Evolutionary conservation across 2,329 filamentous ascomycete species (phyloP).

Genomic region (Stagonosporopsis vannaccii): DNA sequence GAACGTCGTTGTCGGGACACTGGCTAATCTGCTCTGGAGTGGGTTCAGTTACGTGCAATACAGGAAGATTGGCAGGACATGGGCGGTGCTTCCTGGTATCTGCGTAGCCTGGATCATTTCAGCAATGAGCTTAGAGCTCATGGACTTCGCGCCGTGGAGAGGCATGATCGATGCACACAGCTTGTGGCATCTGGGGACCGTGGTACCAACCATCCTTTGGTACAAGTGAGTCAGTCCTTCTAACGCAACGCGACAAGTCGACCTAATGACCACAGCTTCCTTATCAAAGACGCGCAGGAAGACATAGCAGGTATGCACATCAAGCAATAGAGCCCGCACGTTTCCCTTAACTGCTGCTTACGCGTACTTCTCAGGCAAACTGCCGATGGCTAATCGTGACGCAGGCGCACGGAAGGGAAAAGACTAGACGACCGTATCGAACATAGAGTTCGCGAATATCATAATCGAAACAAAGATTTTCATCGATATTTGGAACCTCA

Average conservation of each 20-base stretch:
- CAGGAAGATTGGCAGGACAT: constrained; percentile 71
- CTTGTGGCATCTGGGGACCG: constrained; percentile 94
- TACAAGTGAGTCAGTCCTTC: constrained; percentile 76
- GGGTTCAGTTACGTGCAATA: constrained; percentile 82
- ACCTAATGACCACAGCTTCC: constrained; percentile 66
- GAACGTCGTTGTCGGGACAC: constrained; percentile 81
- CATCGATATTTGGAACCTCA: background rate
- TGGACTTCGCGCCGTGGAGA: constrained; percentile 88
- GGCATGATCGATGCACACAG: constrained; percentile 91
- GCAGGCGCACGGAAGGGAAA: constrained; percentile 23
- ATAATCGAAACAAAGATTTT: background rate
- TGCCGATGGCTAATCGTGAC: constrained; percentile 30
- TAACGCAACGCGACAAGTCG: background rate
- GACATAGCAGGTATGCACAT: constrained; percentile 77
- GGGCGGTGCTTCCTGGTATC: constrained; percentile 89
- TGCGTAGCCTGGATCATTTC: constrained; percentile 91
- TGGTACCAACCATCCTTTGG: constrained; percentile 86
- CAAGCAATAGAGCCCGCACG: constrained; percentile 63
- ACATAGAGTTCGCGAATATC: background rate
- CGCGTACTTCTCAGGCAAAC: constrained; percentile 29
- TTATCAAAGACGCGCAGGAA: constrained; percentile 84
- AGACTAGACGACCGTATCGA: background rate
- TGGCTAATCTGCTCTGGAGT: constrained; percentile 85
- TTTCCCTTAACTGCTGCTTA: constrained; percentile 26
- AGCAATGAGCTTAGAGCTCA: constrained; percentile 93